Evolutionary conservation across 345 rosid genomes (phyloP).

Genomic region (Rhizophora mangle): DNA sequence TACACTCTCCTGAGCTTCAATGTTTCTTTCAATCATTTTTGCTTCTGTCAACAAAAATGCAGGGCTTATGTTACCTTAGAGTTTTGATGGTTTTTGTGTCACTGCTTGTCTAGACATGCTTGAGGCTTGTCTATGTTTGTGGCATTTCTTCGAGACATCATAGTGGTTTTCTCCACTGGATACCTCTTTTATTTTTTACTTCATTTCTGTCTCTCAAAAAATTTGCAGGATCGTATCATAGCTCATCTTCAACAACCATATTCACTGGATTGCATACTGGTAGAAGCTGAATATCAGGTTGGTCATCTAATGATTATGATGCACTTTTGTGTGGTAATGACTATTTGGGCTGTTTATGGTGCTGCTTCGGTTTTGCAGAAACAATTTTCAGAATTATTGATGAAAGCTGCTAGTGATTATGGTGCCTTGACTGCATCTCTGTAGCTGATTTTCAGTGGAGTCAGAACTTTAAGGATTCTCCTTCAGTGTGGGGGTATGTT

Average conservation of each 20-base stretch:
- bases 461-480: constrained; percentile 94
- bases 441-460: constrained; percentile 97
- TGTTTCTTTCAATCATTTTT: no score
- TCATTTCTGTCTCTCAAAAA: no score
- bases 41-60: no score
- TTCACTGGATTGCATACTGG: constrained; percentile 97
- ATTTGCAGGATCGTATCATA: constrained; percentile 77
- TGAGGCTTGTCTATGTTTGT: no score
- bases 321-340: neutral
- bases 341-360: neutral
- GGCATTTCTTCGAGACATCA: no score
- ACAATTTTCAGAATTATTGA: constrained; percentile 92
- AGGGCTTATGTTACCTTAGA: no score
- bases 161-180: no score
- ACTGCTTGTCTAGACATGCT: no score
- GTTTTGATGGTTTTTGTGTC: no score
- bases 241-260: constrained; percentile 97
- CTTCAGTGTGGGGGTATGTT: constrained; percentile 90
- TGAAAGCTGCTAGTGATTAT: constrained; percentile 97
- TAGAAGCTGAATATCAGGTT: constrained; percentile 99
- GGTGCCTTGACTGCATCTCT: constrained; percentile 89
- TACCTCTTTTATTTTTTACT: neutral
- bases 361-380: constrained; percentile 45
- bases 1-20: no score
- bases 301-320: constrained; percentile 8